Evolutionary conservation across 2,329 filamentous ascomycete genomes (phyloP).

Genomic region (Tolypocladium tundrense): DNA sequence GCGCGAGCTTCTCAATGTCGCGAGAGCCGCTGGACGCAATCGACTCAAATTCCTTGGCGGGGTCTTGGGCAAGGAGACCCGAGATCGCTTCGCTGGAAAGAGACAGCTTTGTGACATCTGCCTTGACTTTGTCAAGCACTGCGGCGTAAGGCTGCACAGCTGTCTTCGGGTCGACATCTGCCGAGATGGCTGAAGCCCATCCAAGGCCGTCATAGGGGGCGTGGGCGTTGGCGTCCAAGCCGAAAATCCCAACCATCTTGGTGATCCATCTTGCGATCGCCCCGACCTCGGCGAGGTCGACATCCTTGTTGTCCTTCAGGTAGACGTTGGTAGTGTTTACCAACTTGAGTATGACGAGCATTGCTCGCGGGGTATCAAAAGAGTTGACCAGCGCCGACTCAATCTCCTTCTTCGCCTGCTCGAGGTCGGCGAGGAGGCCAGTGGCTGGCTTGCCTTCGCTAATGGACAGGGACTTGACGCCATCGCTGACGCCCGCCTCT

Average conservation of each 20-base stretch:
- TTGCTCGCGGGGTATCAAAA: conserved; percentile 74
- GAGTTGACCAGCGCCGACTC: conserved; percentile 63
- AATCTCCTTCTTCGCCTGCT: conserved; percentile 45
- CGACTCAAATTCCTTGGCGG: conserved; percentile 35
- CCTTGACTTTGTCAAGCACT: conserved; percentile 33
- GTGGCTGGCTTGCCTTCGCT: conserved; percentile 18
- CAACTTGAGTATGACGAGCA: conserved; percentile 68
- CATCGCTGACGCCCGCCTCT: conserved; percentile 26
- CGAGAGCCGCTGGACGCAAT: conserved; percentile 33
- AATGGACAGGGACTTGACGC: conserved; percentile 28
- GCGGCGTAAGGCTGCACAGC: conserved; percentile 37
- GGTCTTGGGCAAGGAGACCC: conserved; percentile 30
- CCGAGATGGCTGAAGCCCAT: conserved; percentile 36
- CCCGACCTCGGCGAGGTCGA: conserved; percentile 38
- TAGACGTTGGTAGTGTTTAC: conserved; percentile 67
- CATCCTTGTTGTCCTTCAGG: conserved; percentile 34
- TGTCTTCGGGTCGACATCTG: conserved; percentile 31
- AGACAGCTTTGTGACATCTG: conserved; percentile 34
- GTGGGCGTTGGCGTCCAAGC: conserved; percentile 56
- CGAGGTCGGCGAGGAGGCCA: conserved; percentile 30
- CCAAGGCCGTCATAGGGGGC: conserved; percentile 46
- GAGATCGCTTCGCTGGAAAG: conserved; percentile 37
- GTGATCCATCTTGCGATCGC: conserved; percentile 69
- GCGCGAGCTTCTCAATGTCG: conserved; percentile 41
- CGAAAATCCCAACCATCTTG: conserved; percentile 73